These are phyloP conservation scores for Fragosphaeria purpurea DNA, from an alignment of 2,329 filamentous ascomycete species.

Conservation along the genomic window DNA sequence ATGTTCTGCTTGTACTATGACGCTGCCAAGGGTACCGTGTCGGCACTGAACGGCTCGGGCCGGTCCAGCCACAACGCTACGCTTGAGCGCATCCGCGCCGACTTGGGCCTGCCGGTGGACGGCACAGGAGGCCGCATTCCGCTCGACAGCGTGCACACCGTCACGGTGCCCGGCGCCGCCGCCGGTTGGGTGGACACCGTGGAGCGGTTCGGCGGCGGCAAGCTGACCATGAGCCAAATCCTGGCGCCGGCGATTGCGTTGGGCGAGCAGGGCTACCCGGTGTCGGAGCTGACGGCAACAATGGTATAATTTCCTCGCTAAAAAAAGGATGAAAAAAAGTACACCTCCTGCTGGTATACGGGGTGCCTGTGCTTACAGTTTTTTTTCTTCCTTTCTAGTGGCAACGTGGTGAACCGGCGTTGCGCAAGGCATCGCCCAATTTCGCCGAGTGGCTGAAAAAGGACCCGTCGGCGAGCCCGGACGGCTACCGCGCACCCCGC, in stretches of 20 bases:
- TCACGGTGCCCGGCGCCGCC: conserved; percentile 81
- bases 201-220: conserved; percentile 82
- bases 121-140: conserved; percentile 37
- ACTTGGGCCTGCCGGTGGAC: conserved; percentile 51
- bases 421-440: conserved; percentile 73
- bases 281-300: conserved; percentile 65
- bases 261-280: conserved; percentile 80
- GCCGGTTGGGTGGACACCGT: conserved; percentile 90
- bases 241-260: conserved; percentile 74
- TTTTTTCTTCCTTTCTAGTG: conserved; percentile 46
- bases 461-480: conserved; percentile 50
- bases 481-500: conserved; percentile 63
- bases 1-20: conserved; percentile 95
- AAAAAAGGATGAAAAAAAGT: too few species aligned
- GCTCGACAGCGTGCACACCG: conserved; percentile 64
- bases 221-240: conserved; percentile 65
- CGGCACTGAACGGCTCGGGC: conserved; percentile 88
- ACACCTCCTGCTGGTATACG: too few species aligned
- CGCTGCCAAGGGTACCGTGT: conserved; percentile 69
- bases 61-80: conserved; percentile 61
- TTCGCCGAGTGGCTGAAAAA: conserved; percentile 77
- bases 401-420: conserved; percentile 49
- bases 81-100: conserved; percentile 58
- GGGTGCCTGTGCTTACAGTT: too few species aligned
- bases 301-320: conserved; percentile 41